Percentiles rank a stretch among this genome's conserved stretches.
Evolutionary conservation across 2,329 filamentous ascomycete species (phyloP).

Genomic region (Magnaporthiopsis incrustans): DNA sequence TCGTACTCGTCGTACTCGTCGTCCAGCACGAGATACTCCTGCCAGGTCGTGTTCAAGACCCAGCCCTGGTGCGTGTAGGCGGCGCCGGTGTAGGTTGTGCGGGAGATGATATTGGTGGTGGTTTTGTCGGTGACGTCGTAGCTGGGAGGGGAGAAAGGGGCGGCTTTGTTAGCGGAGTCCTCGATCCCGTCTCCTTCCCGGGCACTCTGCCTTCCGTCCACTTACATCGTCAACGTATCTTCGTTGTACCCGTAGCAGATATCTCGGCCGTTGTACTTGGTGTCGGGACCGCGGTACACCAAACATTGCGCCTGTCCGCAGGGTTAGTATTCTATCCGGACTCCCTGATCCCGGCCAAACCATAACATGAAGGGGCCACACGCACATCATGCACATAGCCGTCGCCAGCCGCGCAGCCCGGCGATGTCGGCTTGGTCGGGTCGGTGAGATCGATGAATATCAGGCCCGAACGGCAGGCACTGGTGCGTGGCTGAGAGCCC

Average conservation of each 20-base stretch:
- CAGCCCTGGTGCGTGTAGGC: constrained; percentile 50
- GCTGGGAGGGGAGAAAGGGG: constrained; percentile 36
- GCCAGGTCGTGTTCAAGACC: constrained; percentile 31
- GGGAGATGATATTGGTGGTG: background rate
- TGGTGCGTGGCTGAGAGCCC: constrained; percentile 28
- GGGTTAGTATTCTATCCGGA: too few relatives aligned
- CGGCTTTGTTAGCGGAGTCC: constrained; percentile 35
- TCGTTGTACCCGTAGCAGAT: constrained; percentile 52
- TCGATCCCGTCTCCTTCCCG: too few relatives aligned
- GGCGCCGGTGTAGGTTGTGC: constrained; percentile 45
- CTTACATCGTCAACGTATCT: constrained; percentile 35
- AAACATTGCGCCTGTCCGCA: constrained; percentile 41
- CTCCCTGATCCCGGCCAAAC: too few relatives aligned
- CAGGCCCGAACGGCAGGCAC: constrained; percentile 42
- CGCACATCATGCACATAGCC: constrained; percentile 48
- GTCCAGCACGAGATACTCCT: constrained; percentile 38
- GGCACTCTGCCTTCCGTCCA: constrained; percentile 20
- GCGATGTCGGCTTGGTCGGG: constrained; percentile 41
- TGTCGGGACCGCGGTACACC: constrained; percentile 42
- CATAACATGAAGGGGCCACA: too few relatives aligned
- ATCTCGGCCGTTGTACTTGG: constrained; percentile 36
- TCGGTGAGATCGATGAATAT: constrained; percentile 52
- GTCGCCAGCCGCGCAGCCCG: constrained; percentile 46
- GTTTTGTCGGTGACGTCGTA: constrained; percentile 23
- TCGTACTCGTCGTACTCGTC: constrained; percentile 42